Evolutionary conservation across 306 rosid genomes (phyloP), one percentile per base, ranked within the genome.

Genomic region (Sindora glabra): DNA sequence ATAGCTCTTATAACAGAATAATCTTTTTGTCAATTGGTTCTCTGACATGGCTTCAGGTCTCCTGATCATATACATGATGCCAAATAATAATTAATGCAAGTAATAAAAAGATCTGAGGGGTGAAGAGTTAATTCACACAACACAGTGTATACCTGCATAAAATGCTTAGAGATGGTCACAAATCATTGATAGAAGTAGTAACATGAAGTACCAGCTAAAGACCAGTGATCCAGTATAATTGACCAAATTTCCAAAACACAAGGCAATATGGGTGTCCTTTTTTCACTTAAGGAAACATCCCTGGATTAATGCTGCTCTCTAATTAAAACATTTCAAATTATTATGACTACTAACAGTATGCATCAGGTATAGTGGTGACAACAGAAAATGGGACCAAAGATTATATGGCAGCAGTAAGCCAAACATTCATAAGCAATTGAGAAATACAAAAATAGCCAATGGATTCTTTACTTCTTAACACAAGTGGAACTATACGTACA

Each of bases 1-100:
- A 91, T 83, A 55, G 98, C 98, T 80, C 96, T 85, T 96, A 87
- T 91, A 96, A 88, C 89, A 91, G 78, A 54, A 78, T 85, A 71
- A 91, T 88, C 74, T 85, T 91, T 67, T 73, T 79, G 69, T 91
- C 96, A 72, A 91, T 91, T 76, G 77, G 46, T 75, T 91, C 98
- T 77, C 88, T 92, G 42, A 91, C 95, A 11, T 87, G 95, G 80
- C 89, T 83, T 72, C 76, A 74, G 64, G 85, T 77, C 84, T 83
- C 83, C 76, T 96, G 86, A 72, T 91, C 98, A 79, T 45, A 81
- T 27, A 91, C 91, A 96, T 91, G 71, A 71, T 49, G 49, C 44
- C 65, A n/a, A 69, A 36, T 50, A 62, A 33, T 50, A 49, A 40
- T 68, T 50, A 39, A 61, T 46, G 23, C 26, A 41, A 59, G 21